A percentile compares a stretch with the other conserved stretches of the same genome.
Evolutionary conservation across 2,329 filamentous ascomycete genomes (phyloP).

Genomic region (Diaporthe sp.): DNA sequence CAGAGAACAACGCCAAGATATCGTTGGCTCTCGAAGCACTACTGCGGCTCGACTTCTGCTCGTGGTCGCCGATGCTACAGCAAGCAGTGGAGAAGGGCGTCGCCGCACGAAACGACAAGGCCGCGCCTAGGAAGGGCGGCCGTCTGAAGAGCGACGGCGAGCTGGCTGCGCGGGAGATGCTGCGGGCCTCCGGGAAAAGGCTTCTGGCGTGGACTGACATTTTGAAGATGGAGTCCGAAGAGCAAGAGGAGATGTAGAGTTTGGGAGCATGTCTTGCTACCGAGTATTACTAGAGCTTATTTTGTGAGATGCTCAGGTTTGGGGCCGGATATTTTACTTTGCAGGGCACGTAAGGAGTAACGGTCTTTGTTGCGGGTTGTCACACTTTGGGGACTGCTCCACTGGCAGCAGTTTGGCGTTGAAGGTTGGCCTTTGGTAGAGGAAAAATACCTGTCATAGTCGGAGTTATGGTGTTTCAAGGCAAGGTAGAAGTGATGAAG

Average conservation of each 20-base stretch:
- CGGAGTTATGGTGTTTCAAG: slow-evolving; percentile 21
- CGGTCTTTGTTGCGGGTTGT: neutral
- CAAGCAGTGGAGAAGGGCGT: slow-evolving; percentile 61
- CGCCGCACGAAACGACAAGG: slow-evolving; percentile 61
- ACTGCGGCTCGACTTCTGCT: slow-evolving; percentile 65
- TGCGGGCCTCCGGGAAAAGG: slow-evolving; percentile 34
- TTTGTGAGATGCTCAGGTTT: neutral
- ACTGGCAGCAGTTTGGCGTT: slow-evolving; percentile 25
- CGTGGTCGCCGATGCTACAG: slow-evolving; percentile 53
- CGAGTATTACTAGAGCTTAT: neutral
- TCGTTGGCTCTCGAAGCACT: slow-evolving; percentile 77
- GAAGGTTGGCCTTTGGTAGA: neutral
- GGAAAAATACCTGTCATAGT: neutral
- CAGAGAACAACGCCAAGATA: slow-evolving; percentile 79
- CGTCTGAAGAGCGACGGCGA: slow-evolving; percentile 42
- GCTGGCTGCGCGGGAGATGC: slow-evolving; percentile 33
- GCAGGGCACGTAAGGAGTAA: neutral
- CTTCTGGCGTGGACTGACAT: slow-evolving; percentile 29
- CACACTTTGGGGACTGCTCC: neutral
- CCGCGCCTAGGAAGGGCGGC: slow-evolving; percentile 54
- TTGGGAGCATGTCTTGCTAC: neutral
- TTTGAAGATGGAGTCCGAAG: slow-evolving; percentile 24
- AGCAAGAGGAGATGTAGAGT: neutral
- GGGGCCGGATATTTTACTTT: neutral
- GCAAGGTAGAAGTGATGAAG: neutral